Evolutionary conservation across 306 rosid genomes (phyloP), one percentile per base, ranked within the genome.

Genomic region (Urtica urens): DNA sequence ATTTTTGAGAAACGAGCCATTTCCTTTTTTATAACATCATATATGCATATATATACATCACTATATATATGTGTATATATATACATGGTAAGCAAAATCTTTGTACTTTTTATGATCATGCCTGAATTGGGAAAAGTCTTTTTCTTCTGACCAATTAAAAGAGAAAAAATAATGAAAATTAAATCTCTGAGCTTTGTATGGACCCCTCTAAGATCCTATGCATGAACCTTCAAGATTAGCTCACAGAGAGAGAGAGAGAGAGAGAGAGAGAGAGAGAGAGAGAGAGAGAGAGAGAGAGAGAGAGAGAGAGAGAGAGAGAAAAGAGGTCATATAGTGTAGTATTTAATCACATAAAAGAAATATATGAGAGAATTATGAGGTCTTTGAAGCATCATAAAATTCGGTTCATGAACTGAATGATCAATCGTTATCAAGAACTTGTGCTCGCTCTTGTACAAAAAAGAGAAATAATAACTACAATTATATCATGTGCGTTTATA

Each of bases 221-320:
- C 73, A 37, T 68, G 73, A 61, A 61, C 59, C 68, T 68, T 27
- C 51, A 31, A 28, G 53, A 49, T 53, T 54, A 48, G 44, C 8
- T 17, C 2, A 46, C 19, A 16, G 16, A 46, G 35, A 27, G 6
- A 11, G 51, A 23, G 43, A 27, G 41, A 9, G 34, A 43, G 58
- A 15, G 29, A 12, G 10, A 13, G 37, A 49, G 35, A n/a, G n/a
- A n/a, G 16, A 17, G 3, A 10, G 49, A 40, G 55, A 51, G 39
- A 14, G 20, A 24, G 16, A 52, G 59, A 9, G 34, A 43, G 58
- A 15, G 29, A 12, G 10, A 16, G 16, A 46, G 35, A 27, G 6
- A 11, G 51, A 23, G 43, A 27, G 41, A 9, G 34, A 43, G 58
- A 15, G 29, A 12, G 10, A 13, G 37, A 49, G 35, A n/a, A n/a